Percentiles rank a stretch among this genome's conserved stretches.
These are phyloP conservation scores for Sporothrix pallida DNA, from an alignment of 2,329 filamentous ascomycete genomes.

Conservation along the genomic window DNA sequence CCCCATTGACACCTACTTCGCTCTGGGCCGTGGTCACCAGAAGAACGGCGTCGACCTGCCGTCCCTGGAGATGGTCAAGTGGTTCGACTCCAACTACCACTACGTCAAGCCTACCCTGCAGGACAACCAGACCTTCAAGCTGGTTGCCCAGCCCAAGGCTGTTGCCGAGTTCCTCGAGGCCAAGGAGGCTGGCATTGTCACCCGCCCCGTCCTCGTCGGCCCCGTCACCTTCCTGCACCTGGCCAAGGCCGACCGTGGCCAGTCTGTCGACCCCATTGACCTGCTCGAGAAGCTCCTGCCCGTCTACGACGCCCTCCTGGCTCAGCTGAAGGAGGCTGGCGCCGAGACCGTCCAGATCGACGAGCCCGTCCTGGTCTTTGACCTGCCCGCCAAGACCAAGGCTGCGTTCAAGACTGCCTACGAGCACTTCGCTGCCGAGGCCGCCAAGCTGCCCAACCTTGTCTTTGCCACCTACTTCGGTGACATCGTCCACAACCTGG, in stretches of 20 bases:
- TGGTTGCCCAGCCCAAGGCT: constrained; percentile 86
- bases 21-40: constrained; percentile 99
- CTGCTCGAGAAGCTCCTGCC: constrained; percentile 92
- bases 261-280: constrained; percentile 90
- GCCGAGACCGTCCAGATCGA: constrained; percentile 98
- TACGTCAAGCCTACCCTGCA: constrained; percentile 99
- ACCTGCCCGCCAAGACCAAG: constrained; percentile 89
- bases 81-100: constrained; percentile 99
- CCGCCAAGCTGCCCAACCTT: constrained; percentile 82
- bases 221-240: constrained; percentile 98
- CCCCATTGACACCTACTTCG: constrained; percentile 95
- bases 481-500: constrained; percentile 98
- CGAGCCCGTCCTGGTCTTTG: constrained; percentile 95
- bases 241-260: constrained; percentile 96
- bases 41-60: constrained; percentile 93
- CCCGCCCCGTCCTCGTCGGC: constrained; percentile 91
- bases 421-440: constrained; percentile 80
- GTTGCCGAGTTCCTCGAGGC: constrained; percentile 94
- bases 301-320: constrained; percentile 90
- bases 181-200: constrained; percentile 92
- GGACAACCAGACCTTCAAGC: constrained; percentile 95
- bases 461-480: constrained; percentile 98
- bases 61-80: constrained; percentile 98
- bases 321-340: constrained; percentile 93
- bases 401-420: constrained; percentile 97